Percentiles rank a stretch among this genome's conserved stretches.
Conservation (phyloP, 2,329 filamentous ascomycete genomes). For the Malbranchea zuffiana region DNA sequence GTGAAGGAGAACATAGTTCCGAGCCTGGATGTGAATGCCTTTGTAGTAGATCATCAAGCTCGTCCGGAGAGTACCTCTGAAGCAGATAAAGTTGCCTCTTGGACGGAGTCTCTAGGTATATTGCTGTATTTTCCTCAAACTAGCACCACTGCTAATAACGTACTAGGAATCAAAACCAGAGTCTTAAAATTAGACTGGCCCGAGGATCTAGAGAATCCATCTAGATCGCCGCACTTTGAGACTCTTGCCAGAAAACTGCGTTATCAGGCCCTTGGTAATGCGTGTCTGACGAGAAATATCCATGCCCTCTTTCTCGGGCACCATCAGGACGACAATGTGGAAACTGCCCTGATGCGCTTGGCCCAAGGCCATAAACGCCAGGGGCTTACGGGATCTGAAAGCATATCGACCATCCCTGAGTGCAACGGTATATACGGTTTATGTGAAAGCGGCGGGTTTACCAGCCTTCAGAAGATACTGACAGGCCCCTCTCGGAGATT, state of each 20-base stretch:
- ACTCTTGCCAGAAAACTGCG: constrained; percentile 61
- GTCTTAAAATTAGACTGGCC: constrained; percentile 45
- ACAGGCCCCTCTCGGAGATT: neutral
- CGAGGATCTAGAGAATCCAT: constrained; percentile 23
- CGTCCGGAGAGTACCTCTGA: constrained; percentile 46
- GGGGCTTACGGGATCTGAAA: constrained; percentile 62
- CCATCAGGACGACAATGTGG: constrained; percentile 81
- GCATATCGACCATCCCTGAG: constrained; percentile 64
- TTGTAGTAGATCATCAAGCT: constrained; percentile 53
- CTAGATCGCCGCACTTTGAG: constrained; percentile 57
- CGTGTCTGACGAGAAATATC: constrained; percentile 45
- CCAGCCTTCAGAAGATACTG: constrained; percentile 1
- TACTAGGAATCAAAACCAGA: constrained; percentile 25
- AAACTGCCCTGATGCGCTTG: constrained; percentile 76
- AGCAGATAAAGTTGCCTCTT: constrained; percentile 40
- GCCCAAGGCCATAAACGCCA: constrained; percentile 53
- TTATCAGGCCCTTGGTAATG: constrained; percentile 57
- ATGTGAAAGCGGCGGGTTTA: constrained; percentile 48
- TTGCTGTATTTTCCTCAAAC: neutral
- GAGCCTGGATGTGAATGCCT: constrained; percentile 37
- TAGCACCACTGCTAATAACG: constrained; percentile 2
- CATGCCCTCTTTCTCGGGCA: constrained; percentile 65
- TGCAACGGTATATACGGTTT: constrained; percentile 64
- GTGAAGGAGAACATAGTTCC: constrained; percentile 23
- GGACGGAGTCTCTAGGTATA: constrained; percentile 37